Evolutionary conservation across 495 filamentous ascomycete genomes (phyloP), one percentile per base, ranked within the genome.

Genomic region (Penicillium pancosmium): DNA sequence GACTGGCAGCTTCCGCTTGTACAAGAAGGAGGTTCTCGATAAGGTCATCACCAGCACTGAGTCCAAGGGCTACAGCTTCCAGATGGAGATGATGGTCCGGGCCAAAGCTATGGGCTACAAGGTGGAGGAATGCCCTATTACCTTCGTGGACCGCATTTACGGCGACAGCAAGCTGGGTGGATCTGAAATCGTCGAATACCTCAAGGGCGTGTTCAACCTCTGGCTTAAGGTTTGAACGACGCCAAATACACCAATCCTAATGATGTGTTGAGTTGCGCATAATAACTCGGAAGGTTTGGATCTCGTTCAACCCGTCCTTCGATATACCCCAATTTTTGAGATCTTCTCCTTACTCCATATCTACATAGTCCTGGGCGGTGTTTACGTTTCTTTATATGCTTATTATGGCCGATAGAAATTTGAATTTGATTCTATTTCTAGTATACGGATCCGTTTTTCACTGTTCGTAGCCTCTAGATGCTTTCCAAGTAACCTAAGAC

Each of bases 21-120:
- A 98, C 72, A 97, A 96, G 86, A 90, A 89, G 79, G 77, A 76
- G 50, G 91, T 97, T 59, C 76, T 98, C 65, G 84, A 97, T 75
- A 91, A 90, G 79, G 90, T 97, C 51, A 96, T 84, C 63, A 78
- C 79, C 68, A 89, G 86, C 68, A 97, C 92, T 41, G 87, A 95
- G 77, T 93, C 91, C 65, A 93, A 97, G 73, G 94, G 94, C 15
- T 98, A 97, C 71, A 93, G 91, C 25, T 98, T 98, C 82, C 94
- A 98, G 85, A 98, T 98, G 94, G 94, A 97, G 81, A 87, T 91
- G 86, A 90, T 91, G 87, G 91, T 95, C 4, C 83, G 93, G 52
- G 94, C 94, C 41, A 96, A 95, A 82, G 90, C 88, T 13, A 91
- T 94, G 88, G 92, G 93, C 2, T 94, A 82, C 74, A 89, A 82